Evolutionary conservation across 2,329 filamentous ascomycete species (phyloP).

Genomic region (Hymenoscyphus scutula): DNA sequence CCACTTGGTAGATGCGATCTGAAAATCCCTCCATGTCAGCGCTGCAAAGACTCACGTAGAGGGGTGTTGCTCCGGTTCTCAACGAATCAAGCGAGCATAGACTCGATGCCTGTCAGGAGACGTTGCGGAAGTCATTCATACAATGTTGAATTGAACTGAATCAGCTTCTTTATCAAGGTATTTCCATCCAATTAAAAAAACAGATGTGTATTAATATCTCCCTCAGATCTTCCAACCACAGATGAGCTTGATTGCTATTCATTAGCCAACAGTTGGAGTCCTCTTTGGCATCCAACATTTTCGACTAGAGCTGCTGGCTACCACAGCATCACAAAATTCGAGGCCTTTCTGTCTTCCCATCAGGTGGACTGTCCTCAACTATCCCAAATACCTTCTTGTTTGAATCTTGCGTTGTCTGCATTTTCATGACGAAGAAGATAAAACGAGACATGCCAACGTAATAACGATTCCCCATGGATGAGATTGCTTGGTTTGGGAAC

Average conservation of each 20-base stretch:
- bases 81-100: background rate
- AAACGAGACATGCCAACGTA: background rate
- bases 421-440: background rate
- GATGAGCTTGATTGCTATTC: background rate
- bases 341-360: background rate
- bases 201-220: too few relatives aligned
- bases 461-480: background rate
- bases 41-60: background rate
- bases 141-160: background rate
- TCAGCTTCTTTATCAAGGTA: constrained; percentile 1
- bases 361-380: background rate
- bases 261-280: background rate
- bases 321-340: background rate
- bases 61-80: background rate
- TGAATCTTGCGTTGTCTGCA: background rate
- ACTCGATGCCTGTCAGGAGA: constrained; percentile 4
- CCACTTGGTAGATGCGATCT: background rate
- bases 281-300: background rate
- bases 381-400: background rate
- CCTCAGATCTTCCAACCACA: background rate
- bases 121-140: background rate
- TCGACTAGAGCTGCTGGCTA: constrained; percentile 1
- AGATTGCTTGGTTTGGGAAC: background rate
- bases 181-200: background rate
- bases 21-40: background rate